A percentile compares a stretch with the other conserved stretches of the same genome.
Evolutionary conservation across 345 rosid species (phyloP).

Genomic region (Microthlaspi erraticum): DNA sequence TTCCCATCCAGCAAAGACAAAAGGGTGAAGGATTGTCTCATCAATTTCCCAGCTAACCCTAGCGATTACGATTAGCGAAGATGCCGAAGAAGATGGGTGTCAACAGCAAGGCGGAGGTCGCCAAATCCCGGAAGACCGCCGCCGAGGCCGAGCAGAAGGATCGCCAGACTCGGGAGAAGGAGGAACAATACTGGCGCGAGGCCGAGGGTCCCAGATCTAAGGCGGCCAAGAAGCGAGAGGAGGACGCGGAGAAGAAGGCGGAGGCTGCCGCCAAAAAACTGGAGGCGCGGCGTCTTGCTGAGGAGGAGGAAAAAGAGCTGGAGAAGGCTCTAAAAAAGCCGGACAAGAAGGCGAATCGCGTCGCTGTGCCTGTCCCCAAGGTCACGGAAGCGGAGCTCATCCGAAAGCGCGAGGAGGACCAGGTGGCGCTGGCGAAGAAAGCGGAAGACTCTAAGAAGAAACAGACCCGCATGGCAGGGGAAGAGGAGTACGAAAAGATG

Average conservation of each 20-base stretch:
- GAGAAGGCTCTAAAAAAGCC: slow-evolving; percentile 72
- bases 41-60: slow-evolving; percentile 8
- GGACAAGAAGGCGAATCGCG: slow-evolving; percentile 86
- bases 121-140: slow-evolving; percentile 75
- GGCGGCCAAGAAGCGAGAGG: slow-evolving; percentile 87
- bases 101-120: slow-evolving; percentile 94
- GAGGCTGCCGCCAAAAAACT: slow-evolving; percentile 70
- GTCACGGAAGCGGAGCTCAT: slow-evolving; percentile 80
- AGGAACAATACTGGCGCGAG: slow-evolving; percentile 93
- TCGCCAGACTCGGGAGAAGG: slow-evolving; percentile 76
- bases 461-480: slow-evolving; percentile 75
- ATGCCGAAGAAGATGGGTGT: slow-evolving; percentile 99
- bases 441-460: slow-evolving; percentile 71
- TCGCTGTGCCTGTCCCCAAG: slow-evolving; percentile 80
- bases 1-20: too few relatives aligned
- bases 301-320: slow-evolving; percentile 79
- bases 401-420: slow-evolving; percentile 70
- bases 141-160: slow-evolving; percentile 76
- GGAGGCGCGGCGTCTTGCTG: slow-evolving; percentile 80
- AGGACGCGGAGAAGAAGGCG: slow-evolving; percentile 85
- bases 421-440: slow-evolving; percentile 64
- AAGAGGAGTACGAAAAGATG: slow-evolving; percentile 91
- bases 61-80: slow-evolving; percentile 34
- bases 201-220: slow-evolving; percentile 88
- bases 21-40: too few relatives aligned